phyloP scores from a whole-genome alignment of 2,329 filamentous ascomycete genomes.

The Dactylonectria macrodidyma region DNA sequence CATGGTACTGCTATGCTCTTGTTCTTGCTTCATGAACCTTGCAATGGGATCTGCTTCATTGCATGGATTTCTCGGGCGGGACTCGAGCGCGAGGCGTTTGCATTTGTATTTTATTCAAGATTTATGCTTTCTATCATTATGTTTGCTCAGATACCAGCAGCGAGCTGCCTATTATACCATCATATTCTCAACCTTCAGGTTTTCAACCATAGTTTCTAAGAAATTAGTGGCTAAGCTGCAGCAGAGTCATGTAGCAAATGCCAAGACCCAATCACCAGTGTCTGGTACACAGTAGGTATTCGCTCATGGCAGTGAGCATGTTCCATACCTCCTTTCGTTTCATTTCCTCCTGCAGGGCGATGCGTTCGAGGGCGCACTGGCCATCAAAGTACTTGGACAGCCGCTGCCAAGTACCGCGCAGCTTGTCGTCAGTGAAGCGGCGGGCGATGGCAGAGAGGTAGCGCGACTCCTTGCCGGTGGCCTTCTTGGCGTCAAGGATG shows the following conservation, averaged over 20 bases:
- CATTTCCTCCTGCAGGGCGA: slow-evolving; percentile 87
- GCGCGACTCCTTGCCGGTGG: slow-evolving; percentile 82
- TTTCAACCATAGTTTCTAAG: background rate
- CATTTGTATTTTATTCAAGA: slow-evolving; percentile 46
- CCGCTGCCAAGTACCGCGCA: slow-evolving; percentile 78
- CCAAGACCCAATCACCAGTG: slow-evolving; percentile 71
- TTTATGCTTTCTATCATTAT: slow-evolving; percentile 47
- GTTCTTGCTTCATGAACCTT: slow-evolving; percentile 20
- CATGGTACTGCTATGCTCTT: slow-evolving; percentile 19
- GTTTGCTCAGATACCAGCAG: slow-evolving; percentile 48
- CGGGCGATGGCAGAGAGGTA: slow-evolving; percentile 75
- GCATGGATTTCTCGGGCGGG: slow-evolving; percentile 30
- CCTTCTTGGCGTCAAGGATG: slow-evolving; percentile 84
- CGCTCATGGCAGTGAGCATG: slow-evolving; percentile 74
- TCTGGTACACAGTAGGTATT: slow-evolving; percentile 76
- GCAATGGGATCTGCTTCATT: slow-evolving; percentile 32
- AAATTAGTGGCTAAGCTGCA: too few relatives aligned
- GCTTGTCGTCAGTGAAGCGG: slow-evolving; percentile 68
- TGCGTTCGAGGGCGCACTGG: slow-evolving; percentile 85
- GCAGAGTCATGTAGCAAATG: background rate
- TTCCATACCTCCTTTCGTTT: slow-evolving; percentile 87
- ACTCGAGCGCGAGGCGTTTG: slow-evolving; percentile 31
- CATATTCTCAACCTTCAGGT: slow-evolving; percentile 34
- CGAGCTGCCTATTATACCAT: slow-evolving; percentile 41
- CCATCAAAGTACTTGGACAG: slow-evolving; percentile 93